phyloP scores from a whole-genome alignment of 2,329 filamentous ascomycete species.

The Aspergillus pseudonomiae region DNA sequence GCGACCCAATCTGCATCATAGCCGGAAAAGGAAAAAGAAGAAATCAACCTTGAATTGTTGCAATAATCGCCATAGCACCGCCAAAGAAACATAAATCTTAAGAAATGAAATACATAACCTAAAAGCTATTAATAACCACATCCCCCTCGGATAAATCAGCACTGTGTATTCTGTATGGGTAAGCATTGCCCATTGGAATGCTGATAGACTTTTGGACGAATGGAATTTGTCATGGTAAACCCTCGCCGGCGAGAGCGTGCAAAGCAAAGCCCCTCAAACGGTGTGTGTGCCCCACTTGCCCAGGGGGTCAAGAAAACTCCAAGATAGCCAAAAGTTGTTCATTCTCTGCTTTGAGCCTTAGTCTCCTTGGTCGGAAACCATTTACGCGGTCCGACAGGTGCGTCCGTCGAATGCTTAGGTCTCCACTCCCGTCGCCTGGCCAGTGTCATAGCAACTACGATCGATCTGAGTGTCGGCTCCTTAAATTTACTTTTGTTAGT shows the following conservation, averaged over 20 bases:
- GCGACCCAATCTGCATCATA: not conserved
- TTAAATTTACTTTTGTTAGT: slow-evolving; percentile 4
- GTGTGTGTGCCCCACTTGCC: slow-evolving; percentile 6
- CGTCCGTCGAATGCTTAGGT: slow-evolving; percentile 1
- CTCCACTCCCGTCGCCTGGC: not conserved
- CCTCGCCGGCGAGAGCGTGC: not conserved
- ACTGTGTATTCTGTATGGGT: not conserved
- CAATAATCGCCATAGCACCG: not conserved
- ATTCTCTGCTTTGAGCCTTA: not conserved
- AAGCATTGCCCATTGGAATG: not conserved
- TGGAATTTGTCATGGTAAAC: slow-evolving; percentile 9
- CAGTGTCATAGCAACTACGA: slow-evolving; percentile 10
- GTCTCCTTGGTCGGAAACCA: not conserved
- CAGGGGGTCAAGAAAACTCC: not conserved
- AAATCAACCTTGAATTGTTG: not conserved
- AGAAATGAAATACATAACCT: not conserved
- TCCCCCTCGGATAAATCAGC: not conserved
- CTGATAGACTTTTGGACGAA: slow-evolving; percentile 3
- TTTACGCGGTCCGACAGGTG: slow-evolving; percentile 6
- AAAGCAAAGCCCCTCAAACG: slow-evolving; percentile 9
- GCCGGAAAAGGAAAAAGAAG: not conserved
- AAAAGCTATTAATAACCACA: slow-evolving; percentile 3
- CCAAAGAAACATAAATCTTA: not conserved
- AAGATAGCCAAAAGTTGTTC: not conserved
- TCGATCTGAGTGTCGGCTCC: slow-evolving; percentile 9